Base-by-base conservation (phyloP, 768 basidiomycete species). In the Suillus clintonianus region DNA sequence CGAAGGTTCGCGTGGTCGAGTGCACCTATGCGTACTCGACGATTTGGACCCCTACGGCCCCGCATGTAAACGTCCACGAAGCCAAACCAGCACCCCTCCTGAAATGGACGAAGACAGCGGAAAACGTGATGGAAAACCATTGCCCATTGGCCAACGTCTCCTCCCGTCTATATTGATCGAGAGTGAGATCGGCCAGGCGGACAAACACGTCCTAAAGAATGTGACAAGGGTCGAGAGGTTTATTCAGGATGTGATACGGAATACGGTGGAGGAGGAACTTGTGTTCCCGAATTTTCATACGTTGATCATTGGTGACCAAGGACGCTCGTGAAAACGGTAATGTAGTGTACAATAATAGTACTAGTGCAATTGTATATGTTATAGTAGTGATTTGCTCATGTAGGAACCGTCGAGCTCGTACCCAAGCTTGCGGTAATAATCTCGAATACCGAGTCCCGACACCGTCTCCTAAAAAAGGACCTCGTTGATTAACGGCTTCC, bases 201-300 rank as follows among this genome's bases (percentile, higher is more conserved):
- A 98, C 74, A 97, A 95, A 67, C 96, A 99, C 79, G 93, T 97
- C 13, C 73, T 98, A 66, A 93, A 95, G 77, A 98, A 99, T 68
- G 97, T 98, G 30, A 94, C 93, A 5, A 87, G 97, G 62, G 92
- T 99, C 14, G 97, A 99, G 77, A 83, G 90, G 39, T 98, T 98
- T 76, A 94, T 99, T 58, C 91, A 95, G 74, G 95, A 99, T 71
- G 93, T 97, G 39, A 90, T 98, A 65, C 86, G 97, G 64, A 98
- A 93, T 75, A 96, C 95, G 2, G 79, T 99, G 51, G 95, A 97
- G 74, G 97, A 97, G 71, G 96, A 97, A 77, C 83, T 98, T 19
- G 94, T 97, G 6, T 98, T 95, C 77, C 96, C 96, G 24, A 97
- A 97, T 74, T 98, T 94, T 76, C 94, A 96, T 78, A 96, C 95